Base-by-base conservation (phyloP, 2,329 filamentous ascomycete genomes). In the Monosporascus sp. region DNA sequence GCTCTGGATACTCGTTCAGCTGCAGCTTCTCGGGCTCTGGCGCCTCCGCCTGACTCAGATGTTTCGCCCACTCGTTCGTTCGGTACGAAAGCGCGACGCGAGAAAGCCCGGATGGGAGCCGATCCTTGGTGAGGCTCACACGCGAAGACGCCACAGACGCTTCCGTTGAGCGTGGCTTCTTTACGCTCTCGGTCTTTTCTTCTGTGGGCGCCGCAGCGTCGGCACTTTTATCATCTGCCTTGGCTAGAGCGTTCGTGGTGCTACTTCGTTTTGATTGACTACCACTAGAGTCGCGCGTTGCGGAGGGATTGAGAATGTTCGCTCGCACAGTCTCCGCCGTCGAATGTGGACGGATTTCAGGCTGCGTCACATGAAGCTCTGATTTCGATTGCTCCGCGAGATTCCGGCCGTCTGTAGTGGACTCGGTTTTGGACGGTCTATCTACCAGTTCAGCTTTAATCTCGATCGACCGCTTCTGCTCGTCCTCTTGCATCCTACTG, bases 1-100 rank as follows among this genome's bases (percentile, higher is more conserved):
- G 65, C 18, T 65, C 59, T 57, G 72, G 57, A 62, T 70, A 54
- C 60, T 77, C 68, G 57, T 78, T 64, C 4, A 82, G 65, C 24
- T 80, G 74, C 14, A 88, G 68, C 2, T 83, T 79, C 7, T 90
- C 85, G 1, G 80, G 69, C 47, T 84, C 80, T 1, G 90, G 90
- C 5, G 75, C 73, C 17, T 97, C 92, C 6, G 93, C 91, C 42
- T 81, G 74, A 57, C 85, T 84, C 11, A 96, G 77, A 68, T 96
- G 90, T 68, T 96, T 97, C 0, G 91, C 90, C 93, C 93, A 97
- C 71, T 97, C 93, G 59, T 96, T 96, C 2, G 91, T 97, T 53
- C 93, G 83, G 65, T 94, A 96, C 0, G 88, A 89, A 67, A 90
- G 75, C 2, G 91, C 87, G 8, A 96, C 81, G 55, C 83, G 86